Evolutionary conservation across 176 grass and related monocot genomes (phyloP).

Genomic region (Canna indica): DNA sequence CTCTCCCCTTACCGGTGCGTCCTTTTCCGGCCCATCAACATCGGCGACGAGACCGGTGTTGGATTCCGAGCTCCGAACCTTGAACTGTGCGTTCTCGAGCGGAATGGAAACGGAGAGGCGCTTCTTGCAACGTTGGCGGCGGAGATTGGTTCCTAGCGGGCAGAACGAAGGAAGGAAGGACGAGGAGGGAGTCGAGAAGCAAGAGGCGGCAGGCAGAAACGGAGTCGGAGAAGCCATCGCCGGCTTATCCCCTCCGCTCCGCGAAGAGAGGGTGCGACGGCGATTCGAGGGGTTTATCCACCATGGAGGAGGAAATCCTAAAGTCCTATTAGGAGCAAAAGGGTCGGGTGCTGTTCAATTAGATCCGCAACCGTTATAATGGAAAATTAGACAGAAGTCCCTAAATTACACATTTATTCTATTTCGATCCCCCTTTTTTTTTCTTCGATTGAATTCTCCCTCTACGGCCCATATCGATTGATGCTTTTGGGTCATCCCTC

Average conservation of each 20-base stretch:
- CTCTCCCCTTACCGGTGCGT: not conserved
- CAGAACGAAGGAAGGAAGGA: not conserved
- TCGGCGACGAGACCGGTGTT: not conserved
- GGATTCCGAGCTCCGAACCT: not conserved
- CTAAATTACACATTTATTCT: no score
- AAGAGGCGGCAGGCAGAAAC: not conserved
- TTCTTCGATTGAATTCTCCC: no score
- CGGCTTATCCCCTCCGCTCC: constrained; percentile 2
- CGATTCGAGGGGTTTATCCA: not conserved
- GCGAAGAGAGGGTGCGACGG: not conserved
- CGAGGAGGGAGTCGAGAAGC: not conserved
- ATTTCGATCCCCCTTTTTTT: no score
- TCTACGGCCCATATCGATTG: no score
- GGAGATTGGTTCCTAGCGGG: not conserved
- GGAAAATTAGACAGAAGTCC: no score
- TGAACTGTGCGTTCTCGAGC: not conserved
- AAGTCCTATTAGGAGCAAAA: not conserved
- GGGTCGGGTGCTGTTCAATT: not conserved
- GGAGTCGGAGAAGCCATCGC: not conserved
- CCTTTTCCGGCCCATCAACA: not conserved
- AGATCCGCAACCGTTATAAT: not conserved
- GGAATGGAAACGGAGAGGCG: not conserved
- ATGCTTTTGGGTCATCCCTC: no score
- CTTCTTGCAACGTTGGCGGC: not conserved
- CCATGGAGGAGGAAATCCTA: no score